These are phyloP conservation scores for Aethionema arabicum DNA, from an alignment of 345 rosid species.

Conservation along the genomic window DNA sequence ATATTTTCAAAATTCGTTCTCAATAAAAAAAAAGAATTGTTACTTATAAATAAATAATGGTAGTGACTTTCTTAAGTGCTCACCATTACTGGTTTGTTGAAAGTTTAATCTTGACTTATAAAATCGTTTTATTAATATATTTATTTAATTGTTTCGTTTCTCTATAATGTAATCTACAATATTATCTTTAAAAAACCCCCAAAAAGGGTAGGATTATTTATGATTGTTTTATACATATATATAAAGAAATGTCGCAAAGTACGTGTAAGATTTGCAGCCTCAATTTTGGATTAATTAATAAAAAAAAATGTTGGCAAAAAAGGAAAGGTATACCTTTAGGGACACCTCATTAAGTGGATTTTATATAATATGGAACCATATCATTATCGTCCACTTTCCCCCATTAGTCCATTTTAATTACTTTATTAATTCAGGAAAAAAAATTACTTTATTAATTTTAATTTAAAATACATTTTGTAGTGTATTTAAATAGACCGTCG, in stretches of 20 bases:
- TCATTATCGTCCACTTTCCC: neutral
- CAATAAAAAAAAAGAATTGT: too few relatives aligned
- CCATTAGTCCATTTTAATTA: too few relatives aligned
- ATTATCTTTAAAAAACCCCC: too few relatives aligned
- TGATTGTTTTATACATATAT: neutral
- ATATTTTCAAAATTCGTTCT: too few relatives aligned
- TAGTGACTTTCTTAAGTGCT: conserved; percentile 34
- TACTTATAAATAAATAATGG: too few relatives aligned
- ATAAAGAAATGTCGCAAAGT: conserved; percentile 18
- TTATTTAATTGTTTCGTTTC: conserved; percentile 20
- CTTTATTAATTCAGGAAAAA: too few relatives aligned
- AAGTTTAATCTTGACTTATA: conserved; percentile 13
- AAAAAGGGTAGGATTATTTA: neutral
- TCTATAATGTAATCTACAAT: neutral
- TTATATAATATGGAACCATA: neutral
- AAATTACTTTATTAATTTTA: too few relatives aligned
- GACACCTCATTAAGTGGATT: conserved; percentile 25
- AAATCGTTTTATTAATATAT: neutral
- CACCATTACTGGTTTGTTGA: conserved; percentile 22
- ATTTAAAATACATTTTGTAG: too few relatives aligned
- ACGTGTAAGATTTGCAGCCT: conserved; percentile 34
- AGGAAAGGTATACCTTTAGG: conserved; percentile 3
- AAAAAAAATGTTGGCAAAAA: conserved; percentile 18
- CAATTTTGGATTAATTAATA: neutral
- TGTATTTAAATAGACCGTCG: too few relatives aligned